A percentile compares a stretch with the other conserved stretches of the same genome.
These are phyloP conservation scores for Climacium dendroides DNA, from an alignment of 225 moss, liverwort and hornwort genomes.

Conservation along the genomic window DNA sequence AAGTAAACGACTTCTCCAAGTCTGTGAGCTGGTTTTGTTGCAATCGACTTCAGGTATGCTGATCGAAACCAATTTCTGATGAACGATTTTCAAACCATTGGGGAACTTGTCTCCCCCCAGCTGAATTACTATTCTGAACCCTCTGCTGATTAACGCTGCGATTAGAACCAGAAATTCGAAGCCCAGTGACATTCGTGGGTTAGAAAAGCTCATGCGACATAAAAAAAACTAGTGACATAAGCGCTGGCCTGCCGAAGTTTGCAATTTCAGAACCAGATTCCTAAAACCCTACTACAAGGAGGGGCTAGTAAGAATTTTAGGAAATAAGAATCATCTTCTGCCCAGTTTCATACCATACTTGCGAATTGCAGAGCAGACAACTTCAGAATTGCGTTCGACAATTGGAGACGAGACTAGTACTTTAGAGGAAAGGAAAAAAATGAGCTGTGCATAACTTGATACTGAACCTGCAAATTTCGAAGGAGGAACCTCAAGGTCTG, in stretches of 20 bases:
- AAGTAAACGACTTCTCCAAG: not conserved
- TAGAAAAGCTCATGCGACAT: not conserved
- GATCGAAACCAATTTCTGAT: not conserved
- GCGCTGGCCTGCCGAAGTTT: not conserved
- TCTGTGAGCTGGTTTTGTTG: not conserved
- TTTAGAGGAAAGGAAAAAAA: not conserved
- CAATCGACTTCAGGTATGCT: not conserved
- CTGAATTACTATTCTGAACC: not conserved
- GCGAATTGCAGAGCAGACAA: not conserved
- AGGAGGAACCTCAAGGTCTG: not conserved
- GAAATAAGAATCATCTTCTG: not conserved
- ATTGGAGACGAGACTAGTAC: not conserved
- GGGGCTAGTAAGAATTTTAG: not conserved
- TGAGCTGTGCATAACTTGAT: not conserved
- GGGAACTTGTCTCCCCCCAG: not conserved
- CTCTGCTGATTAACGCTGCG: not conserved
- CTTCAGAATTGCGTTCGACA: not conserved
- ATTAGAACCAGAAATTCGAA: not conserved
- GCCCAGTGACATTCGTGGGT: not conserved
- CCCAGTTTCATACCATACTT: not conserved
- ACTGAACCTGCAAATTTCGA: not conserved
- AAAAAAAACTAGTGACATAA: not conserved
- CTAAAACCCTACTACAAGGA: not conserved
- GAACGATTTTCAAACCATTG: not conserved
- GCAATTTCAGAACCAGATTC: not conserved